These are phyloP conservation scores for Flaveria robusta DNA, from an alignment of 129 eudicot species.

Conservation along the genomic window DNA sequence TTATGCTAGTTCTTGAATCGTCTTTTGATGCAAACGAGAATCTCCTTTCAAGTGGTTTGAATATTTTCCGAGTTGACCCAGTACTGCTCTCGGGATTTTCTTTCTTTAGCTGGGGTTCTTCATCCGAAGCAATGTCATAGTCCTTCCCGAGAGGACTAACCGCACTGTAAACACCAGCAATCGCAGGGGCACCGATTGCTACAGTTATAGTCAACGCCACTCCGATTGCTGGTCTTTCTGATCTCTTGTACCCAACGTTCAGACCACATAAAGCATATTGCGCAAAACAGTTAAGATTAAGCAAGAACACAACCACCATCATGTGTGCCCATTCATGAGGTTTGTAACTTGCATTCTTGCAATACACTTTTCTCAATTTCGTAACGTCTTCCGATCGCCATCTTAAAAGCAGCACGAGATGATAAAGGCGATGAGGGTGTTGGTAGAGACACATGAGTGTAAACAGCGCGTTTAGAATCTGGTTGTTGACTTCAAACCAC, in stretches of 20 bases:
- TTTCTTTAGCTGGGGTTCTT: slow-evolving; percentile 37
- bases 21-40: slow-evolving; percentile 36
- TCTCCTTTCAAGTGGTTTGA: slow-evolving; percentile 34
- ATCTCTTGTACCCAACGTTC: slow-evolving; percentile 51
- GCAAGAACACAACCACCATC: slow-evolving; percentile 51
- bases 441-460: slow-evolving; percentile 68
- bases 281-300: slow-evolving; percentile 56
- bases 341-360: slow-evolving; percentile 55
- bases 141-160: slow-evolving; percentile 68
- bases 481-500: slow-evolving; percentile 71
- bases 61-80: slow-evolving; percentile 20
- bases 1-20: slow-evolving; percentile 30
- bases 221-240: slow-evolving; percentile 53
- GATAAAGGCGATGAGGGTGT: slow-evolving; percentile 60
- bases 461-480: slow-evolving; percentile 57
- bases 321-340: slow-evolving; percentile 66
- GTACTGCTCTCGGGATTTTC: slow-evolving; percentile 28
- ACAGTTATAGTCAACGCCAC: slow-evolving; percentile 46
- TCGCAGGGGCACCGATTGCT: slow-evolving; percentile 57
- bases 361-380: slow-evolving; percentile 42
- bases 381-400: slow-evolving; percentile 49
- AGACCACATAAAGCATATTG: slow-evolving; percentile 64
- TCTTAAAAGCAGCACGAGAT: slow-evolving; percentile 50
- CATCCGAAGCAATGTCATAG: slow-evolving; percentile 41
- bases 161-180: slow-evolving; percentile 52